phyloP scores from a whole-genome alignment of 371 early-diverging fungal species.

The Mortierella sp. region DNA sequence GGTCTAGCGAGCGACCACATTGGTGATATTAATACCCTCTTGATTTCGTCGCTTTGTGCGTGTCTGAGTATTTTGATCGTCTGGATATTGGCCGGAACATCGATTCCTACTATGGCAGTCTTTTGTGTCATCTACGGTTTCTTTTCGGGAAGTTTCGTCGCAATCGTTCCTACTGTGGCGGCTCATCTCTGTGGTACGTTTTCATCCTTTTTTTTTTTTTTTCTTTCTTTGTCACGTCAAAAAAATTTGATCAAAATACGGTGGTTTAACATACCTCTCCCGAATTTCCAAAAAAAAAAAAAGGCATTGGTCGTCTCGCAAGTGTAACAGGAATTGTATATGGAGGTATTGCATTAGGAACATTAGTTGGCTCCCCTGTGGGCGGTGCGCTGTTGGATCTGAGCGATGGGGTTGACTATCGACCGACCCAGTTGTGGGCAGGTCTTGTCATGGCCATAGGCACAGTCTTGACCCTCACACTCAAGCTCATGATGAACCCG shows the following conservation, averaged over 20 bases:
- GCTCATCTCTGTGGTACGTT: slow-evolving; percentile 60
- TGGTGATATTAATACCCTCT: slow-evolving; percentile 72
- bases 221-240: neutral
- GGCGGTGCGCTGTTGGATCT: slow-evolving; percentile 64
- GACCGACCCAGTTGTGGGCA: slow-evolving; percentile 36
- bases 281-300: slow-evolving; percentile 35
- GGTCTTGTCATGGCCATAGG: slow-evolving; percentile 40
- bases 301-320: slow-evolving; percentile 61
- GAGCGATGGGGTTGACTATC: slow-evolving; percentile 27
- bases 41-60: slow-evolving; percentile 56
- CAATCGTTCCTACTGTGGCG: slow-evolving; percentile 64
- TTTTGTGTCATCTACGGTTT: slow-evolving; percentile 67
- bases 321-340: slow-evolving; percentile 60
- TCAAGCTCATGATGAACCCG: slow-evolving; percentile 46
- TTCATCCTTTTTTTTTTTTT: slow-evolving; percentile 1
- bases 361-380: slow-evolving; percentile 66
- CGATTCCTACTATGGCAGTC: slow-evolving; percentile 58
- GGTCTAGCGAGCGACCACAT: slow-evolving; percentile 60
- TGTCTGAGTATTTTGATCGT: slow-evolving; percentile 65
- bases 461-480: slow-evolving; percentile 13
- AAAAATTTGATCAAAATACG: neutral
- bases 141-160: slow-evolving; percentile 62
- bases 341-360: slow-evolving; percentile 58
- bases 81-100: slow-evolving; percentile 69
- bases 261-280: too few species aligned